These are phyloP conservation scores for Meira nashicola DNA, from an alignment of 1,284 basidiomycete genomes.

Conservation along the genomic window DNA sequence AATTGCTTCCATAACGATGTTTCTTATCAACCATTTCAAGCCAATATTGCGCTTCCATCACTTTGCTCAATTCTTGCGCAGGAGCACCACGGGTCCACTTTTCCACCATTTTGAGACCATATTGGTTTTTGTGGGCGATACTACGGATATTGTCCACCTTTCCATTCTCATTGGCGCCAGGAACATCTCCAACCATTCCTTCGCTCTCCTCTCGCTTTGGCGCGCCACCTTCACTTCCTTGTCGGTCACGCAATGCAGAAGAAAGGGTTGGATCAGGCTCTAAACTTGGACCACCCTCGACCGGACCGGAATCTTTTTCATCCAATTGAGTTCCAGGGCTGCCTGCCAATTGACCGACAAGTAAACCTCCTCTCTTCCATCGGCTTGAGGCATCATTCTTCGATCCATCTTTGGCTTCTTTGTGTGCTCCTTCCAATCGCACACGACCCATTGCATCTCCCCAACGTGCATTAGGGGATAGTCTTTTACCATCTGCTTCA, in stretches of 20 bases:
- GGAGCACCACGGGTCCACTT: slow-evolving; percentile 37
- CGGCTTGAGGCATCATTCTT: slow-evolving; percentile 26
- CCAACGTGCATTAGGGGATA: slow-evolving; percentile 39
- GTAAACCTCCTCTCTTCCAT: slow-evolving; percentile 38
- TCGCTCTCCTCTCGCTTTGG: slow-evolving; percentile 14
- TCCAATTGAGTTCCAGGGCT: slow-evolving; percentile 14
- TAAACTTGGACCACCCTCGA: slow-evolving; percentile 14
- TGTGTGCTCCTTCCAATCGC: slow-evolving; percentile 30
- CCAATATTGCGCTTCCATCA: slow-evolving; percentile 43
- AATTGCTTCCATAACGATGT: slow-evolving; percentile 43
- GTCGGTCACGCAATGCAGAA: slow-evolving; percentile 24
- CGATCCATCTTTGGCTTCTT: slow-evolving; percentile 20
- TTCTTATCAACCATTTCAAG: slow-evolving; percentile 42
- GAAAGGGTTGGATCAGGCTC: slow-evolving; percentile 17
- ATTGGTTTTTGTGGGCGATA: slow-evolving; percentile 28
- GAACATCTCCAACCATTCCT: slow-evolving; percentile 36
- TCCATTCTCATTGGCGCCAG: slow-evolving; percentile 32
- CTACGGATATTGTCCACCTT: slow-evolving; percentile 43
- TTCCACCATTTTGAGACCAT: slow-evolving; percentile 33
- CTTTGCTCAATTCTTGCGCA: slow-evolving; percentile 40
- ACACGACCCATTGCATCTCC: slow-evolving; percentile 31
- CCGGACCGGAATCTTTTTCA: slow-evolving; percentile 19
- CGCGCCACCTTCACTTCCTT: slow-evolving; percentile 4
- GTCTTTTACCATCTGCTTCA: slow-evolving; percentile 30
- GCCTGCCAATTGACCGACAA: slow-evolving; percentile 33